Base-by-base conservation (phyloP, 1,284 basidiomycete species). In the Vanrija humicola region DNA sequence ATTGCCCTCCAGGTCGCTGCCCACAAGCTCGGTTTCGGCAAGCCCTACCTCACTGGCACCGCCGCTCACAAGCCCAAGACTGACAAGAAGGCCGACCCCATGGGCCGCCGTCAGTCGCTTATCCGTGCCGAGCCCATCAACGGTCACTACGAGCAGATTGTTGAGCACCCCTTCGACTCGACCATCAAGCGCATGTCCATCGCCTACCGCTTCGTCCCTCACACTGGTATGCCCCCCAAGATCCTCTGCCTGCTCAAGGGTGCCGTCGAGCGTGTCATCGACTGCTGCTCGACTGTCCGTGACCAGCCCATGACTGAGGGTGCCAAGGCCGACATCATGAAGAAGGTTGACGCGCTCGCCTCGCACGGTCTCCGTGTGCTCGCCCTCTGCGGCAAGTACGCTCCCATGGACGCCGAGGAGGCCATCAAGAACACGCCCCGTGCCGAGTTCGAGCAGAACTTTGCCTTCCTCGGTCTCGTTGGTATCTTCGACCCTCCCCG, bases 401-500 rank as follows among this genome's bases (percentile, higher is more conserved):
- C 78, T 72, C 60, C 79, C 59, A 50, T 68, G 72, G 26, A 77
- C 64, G 38, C 75, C 61, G 55, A 74, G 66, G 59, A 70, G 23
- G 57, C 62, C 34, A 56, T 78, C 55, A 66, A 66, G 46, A 56
- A 47, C 3, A 67, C 75, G 55, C 56, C 66, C 15, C 78, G 84
- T 26, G 81, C 81, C 45, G 79, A 82, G 3, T 80, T 85, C 14
- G 86, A 88, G 72, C 68, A 76, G 19, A 79, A 79, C 25, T 82
- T 86, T 66, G 77, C 75, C 6, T 83, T 89, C 75, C 74, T 84
- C 8, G 86, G 83, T 9, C 77, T 87, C 1, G 83, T 80, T 12
- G 86, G 86, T 50, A 83, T 88, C 55, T 85, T 57, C 63, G 86
- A 88, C 66, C 86, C 86, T 15, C 86, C 86, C n/a, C 80, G 86